phyloP scores from a whole-genome alignment of 345 rosid species.

The Corchorus capsularis region DNA sequence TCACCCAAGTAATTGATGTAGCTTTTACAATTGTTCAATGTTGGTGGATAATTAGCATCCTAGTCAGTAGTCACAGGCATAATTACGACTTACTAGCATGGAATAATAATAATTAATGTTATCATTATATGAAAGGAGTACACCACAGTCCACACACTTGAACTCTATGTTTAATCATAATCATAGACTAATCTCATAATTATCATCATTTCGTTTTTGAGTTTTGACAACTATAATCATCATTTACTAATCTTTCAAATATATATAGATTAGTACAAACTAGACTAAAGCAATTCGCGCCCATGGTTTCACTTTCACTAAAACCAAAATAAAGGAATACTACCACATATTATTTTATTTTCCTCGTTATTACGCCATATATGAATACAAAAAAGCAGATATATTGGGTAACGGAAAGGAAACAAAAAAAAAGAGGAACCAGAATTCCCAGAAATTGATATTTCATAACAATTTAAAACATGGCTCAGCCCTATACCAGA shows the following conservation, averaged over 20 bases:
- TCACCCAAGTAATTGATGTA: background rate
- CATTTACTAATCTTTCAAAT: background rate
- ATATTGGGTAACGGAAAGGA: background rate
- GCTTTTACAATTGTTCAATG: background rate
- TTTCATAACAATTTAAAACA: background rate
- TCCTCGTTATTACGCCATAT: background rate
- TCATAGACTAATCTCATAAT: background rate
- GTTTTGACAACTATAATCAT: background rate
- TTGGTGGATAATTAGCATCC: background rate
- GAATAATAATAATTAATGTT: no score
- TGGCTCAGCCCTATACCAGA: background rate
- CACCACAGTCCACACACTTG: no score
- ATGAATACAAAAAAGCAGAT: background rate
- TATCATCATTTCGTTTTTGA: background rate
- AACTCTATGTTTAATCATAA: background rate
- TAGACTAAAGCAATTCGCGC: background rate
- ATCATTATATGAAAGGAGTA: background rate
- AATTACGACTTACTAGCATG: no score
- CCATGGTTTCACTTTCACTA: background rate
- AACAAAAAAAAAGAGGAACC: background rate
- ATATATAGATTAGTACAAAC: background rate
- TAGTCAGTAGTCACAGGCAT: background rate
- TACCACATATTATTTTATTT: background rate
- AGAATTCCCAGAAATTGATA: background rate
- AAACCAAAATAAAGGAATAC: background rate